Conservation (phyloP, 1,284 basidiomycete species). For the Volvariella surrecta region DNA sequence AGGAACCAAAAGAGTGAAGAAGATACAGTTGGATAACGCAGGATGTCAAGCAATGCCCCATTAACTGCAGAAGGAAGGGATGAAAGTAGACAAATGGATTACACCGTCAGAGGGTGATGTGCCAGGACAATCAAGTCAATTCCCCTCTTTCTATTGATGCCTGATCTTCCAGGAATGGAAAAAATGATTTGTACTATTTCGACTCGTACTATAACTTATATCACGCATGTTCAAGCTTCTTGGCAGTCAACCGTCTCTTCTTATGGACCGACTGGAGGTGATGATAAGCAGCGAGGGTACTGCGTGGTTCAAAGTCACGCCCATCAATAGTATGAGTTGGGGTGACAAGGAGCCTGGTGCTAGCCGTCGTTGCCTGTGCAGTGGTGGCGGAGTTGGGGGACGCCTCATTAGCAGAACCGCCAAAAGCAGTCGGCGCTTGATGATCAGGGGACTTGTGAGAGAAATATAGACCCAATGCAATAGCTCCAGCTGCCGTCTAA, state of each 20-base stretch:
- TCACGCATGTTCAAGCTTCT: too few species aligned
- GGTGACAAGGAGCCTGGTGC: constrained; percentile 20
- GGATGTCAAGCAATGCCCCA: too few species aligned
- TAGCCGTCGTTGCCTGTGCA: constrained; percentile 2
- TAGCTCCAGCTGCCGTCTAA: constrained; percentile 41
- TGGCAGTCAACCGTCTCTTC: constrained; percentile 5
- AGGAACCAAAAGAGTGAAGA: too few species aligned
- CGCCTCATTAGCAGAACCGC: constrained; percentile 52
- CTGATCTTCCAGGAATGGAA: too few species aligned
- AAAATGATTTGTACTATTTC: too few species aligned
- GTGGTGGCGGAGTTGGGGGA: constrained; percentile 10
- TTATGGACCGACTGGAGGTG: constrained; percentile 1
- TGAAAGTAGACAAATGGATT: too few species aligned
- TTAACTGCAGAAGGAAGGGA: too few species aligned
- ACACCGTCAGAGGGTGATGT: too few species aligned
- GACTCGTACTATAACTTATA: too few species aligned
- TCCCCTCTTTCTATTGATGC: too few species aligned
- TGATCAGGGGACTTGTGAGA: constrained; percentile 41
- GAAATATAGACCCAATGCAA: constrained; percentile 52
- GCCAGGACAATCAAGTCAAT: too few species aligned
- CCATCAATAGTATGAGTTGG: constrained; percentile 27
- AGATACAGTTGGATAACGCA: too few species aligned
- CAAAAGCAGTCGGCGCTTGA: constrained; percentile 50
- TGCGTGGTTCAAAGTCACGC: constrained; percentile 9
- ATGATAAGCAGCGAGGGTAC: neutral